Evolutionary conservation across 116 monocot species (phyloP).

Genomic region (Posidonia oceanica): DNA sequence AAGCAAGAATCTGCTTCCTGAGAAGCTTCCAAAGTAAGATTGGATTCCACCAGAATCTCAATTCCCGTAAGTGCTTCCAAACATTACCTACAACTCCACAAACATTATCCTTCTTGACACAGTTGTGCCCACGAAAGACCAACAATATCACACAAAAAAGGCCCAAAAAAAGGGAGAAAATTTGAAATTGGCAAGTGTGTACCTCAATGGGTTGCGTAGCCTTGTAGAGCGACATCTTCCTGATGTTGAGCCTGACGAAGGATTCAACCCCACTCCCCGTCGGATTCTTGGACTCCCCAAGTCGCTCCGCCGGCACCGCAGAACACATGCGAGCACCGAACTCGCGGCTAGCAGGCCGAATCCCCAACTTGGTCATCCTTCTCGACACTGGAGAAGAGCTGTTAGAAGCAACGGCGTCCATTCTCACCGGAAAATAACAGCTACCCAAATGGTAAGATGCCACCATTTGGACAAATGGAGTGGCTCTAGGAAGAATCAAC

Average conservation of each 20-base stretch:
- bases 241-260: constrained; percentile 5
- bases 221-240: constrained; percentile 4
- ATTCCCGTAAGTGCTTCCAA: too few species aligned
- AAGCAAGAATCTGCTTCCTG: too few species aligned
- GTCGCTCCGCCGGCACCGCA: not conserved
- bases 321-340: constrained; percentile 2
- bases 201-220: constrained; percentile 8
- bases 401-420: not conserved
- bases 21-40: too few species aligned
- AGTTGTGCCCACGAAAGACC: too few species aligned
- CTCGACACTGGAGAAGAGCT: not conserved
- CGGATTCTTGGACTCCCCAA: not conserved
- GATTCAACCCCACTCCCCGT: not conserved
- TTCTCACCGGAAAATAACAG: not conserved
- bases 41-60: too few species aligned
- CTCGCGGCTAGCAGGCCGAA: not conserved
- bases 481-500: not conserved
- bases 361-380: not conserved
- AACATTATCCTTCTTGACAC: too few species aligned
- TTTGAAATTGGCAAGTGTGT: not conserved
- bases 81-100: too few species aligned
- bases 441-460: not conserved
- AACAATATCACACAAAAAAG: not conserved
- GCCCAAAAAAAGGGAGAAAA: not conserved
- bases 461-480: not conserved